phyloP scores from a whole-genome alignment of 1,284 basidiomycete genomes.

The Entoloma clypeatum region DNA sequence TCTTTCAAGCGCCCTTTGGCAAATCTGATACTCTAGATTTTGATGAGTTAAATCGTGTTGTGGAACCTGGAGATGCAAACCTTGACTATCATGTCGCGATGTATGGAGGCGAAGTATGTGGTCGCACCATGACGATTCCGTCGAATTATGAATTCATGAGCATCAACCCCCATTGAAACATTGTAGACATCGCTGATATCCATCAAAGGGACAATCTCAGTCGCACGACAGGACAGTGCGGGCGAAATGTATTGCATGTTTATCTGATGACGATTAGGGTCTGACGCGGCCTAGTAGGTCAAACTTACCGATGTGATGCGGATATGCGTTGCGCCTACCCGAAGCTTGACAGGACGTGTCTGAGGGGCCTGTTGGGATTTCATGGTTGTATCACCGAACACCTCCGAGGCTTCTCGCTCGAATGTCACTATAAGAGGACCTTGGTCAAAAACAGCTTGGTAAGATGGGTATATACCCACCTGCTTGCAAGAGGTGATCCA shows the following conservation, averaged over 20 bases:
- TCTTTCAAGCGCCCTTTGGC: slow-evolving; percentile 68
- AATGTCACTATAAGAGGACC: slow-evolving; percentile 40
- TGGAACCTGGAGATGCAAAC: slow-evolving; percentile 31
- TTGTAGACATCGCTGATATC: slow-evolving; percentile 87
- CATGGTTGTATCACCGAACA: slow-evolving; percentile 61
- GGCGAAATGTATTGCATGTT: slow-evolving; percentile 64
- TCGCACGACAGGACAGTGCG: slow-evolving; percentile 63
- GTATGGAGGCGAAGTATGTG: slow-evolving; percentile 64
- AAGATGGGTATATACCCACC: slow-evolving; percentile 33
- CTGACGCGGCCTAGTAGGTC: neutral
- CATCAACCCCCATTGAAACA: slow-evolving; percentile 68
- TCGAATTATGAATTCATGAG: slow-evolving; percentile 80
- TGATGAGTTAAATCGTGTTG: slow-evolving; percentile 6
- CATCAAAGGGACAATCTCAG: slow-evolving; percentile 72
- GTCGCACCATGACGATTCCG: slow-evolving; percentile 66
- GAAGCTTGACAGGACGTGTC: slow-evolving; percentile 60
- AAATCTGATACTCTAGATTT: slow-evolving; percentile 54
- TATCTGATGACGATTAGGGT: slow-evolving; percentile 38
- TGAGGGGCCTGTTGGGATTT: slow-evolving; percentile 53
- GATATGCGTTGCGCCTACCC: slow-evolving; percentile 46
- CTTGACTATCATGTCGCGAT: slow-evolving; percentile 74
- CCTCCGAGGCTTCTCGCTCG: slow-evolving; percentile 52
- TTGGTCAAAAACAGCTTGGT: slow-evolving; percentile 2
- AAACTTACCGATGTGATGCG: slow-evolving; percentile 17
- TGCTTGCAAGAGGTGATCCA: slow-evolving; percentile 50